These are phyloP conservation scores for Boletus sp. DNA, from an alignment of 768 basidiomycete genomes.

Conservation along the genomic window DNA sequence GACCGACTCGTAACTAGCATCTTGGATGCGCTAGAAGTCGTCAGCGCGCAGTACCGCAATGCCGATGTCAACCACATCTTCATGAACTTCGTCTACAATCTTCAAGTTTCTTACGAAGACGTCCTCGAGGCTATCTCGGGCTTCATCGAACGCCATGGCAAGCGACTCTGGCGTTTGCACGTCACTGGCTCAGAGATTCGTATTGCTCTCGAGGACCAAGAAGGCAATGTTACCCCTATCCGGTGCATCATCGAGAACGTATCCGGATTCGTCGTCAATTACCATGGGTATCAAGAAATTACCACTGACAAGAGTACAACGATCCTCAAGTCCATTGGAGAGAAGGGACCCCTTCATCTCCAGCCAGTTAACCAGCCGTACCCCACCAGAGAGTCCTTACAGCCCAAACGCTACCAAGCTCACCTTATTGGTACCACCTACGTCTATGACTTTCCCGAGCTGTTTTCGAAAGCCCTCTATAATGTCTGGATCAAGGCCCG, in stretches of 20 bases:
- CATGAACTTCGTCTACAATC: constrained; percentile 98
- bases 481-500: constrained; percentile 85
- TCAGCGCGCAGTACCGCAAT: constrained; percentile 82
- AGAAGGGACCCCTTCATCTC: constrained; percentile 94
- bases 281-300: constrained; percentile 97
- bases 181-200: constrained; percentile 98
- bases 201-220: constrained; percentile 88
- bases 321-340: constrained; percentile 96
- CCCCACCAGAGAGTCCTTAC: constrained; percentile 95
- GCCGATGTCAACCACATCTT: constrained; percentile 99
- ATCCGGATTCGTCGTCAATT: constrained; percentile 98
- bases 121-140: constrained; percentile 97
- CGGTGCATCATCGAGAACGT: constrained; percentile 99
- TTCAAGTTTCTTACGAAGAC: constrained; percentile 93
- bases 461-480: constrained; percentile 95
- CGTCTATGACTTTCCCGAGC: constrained; percentile 98
- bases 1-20: constrained; percentile 93
- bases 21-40: constrained; percentile 92
- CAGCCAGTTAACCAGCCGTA: constrained; percentile 93
- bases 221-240: constrained; percentile 93
- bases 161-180: constrained; percentile 95
- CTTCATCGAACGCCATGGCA: constrained; percentile 98
- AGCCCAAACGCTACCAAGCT: constrained; percentile 98
- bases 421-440: constrained; percentile 98
- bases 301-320: constrained; percentile 92